Evolutionary conservation across 2,329 filamentous ascomycete species (phyloP).

Genomic region (Furcasterigmium sp.): DNA sequence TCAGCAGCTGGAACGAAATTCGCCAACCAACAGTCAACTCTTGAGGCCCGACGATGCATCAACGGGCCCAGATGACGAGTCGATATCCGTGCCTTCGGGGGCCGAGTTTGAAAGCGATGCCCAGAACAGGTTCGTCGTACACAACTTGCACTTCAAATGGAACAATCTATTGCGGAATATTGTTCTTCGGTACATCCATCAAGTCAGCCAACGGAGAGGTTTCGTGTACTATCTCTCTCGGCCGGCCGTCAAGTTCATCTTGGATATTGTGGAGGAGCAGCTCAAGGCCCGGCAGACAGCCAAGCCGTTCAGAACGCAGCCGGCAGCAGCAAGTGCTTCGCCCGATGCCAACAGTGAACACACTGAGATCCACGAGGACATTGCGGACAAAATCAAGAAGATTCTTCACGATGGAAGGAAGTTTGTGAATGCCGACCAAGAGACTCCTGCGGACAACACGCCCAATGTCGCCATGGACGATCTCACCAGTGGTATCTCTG

Average conservation of each 20-base stretch:
- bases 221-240: conserved; percentile 98
- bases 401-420: conserved; percentile 79
- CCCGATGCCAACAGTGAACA: conserved; percentile 37
- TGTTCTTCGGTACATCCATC: conserved; percentile 93
- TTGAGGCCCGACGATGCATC: conserved; percentile 24
- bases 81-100: conserved; percentile 61
- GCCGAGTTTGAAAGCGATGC: conserved; percentile 90
- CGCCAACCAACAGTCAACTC: conserved; percentile 20
- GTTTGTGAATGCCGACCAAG: conserved; percentile 70
- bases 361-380: conserved; percentile 56
- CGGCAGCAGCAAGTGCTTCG: conserved; percentile 15
- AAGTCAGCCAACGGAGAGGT: conserved; percentile 90
- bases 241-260: conserved; percentile 92
- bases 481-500: conserved; percentile 69
- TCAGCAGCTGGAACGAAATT: conserved; percentile 37
- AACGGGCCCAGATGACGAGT: conserved; percentile 49
- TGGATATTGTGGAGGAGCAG: conserved; percentile 96
- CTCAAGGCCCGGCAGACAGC: conserved; percentile 57
- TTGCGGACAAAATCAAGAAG: conserved; percentile 82
- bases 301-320: conserved; percentile 10
- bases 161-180: conserved; percentile 95
- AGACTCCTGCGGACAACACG: conserved; percentile 19
- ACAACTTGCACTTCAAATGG: conserved; percentile 98
- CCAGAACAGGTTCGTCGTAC: conserved; percentile 96
- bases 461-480: conserved; percentile 50